Conservation (phyloP, 2,329 filamentous ascomycete genomes). For the Coleophoma eucalyptorum region DNA sequence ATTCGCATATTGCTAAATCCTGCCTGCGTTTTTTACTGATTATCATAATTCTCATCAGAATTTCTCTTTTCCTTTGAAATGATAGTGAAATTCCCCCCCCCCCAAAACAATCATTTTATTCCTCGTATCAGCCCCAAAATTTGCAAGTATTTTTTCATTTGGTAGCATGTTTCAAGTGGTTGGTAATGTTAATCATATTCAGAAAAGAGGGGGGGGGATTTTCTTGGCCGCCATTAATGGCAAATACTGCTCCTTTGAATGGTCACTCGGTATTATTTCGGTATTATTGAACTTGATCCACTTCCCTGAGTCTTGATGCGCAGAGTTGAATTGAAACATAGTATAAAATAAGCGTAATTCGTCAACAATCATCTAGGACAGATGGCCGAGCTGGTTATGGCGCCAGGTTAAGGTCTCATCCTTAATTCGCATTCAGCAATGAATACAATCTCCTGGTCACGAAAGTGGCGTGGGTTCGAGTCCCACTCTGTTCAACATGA, state of each 20-base stretch:
- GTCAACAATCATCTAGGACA: constrained; percentile 5
- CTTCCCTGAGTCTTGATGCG: neutral
- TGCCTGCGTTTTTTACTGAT: too few relatives aligned
- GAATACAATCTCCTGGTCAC: constrained; percentile 29
- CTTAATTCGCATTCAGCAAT: constrained; percentile 1
- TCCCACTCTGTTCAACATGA: constrained; percentile 29
- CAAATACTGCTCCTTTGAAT: neutral
- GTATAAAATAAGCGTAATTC: neutral
- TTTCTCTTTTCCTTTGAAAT: too few relatives aligned
- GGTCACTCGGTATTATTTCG: neutral
- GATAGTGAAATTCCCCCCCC: too few relatives aligned
- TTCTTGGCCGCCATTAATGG: neutral
- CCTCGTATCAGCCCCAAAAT: too few relatives aligned
- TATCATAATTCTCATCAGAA: too few relatives aligned
- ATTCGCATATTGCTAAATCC: too few relatives aligned
- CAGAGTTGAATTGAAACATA: neutral
- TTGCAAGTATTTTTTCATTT: neutral
- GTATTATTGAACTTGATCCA: too few relatives aligned
- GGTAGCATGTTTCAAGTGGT: neutral
- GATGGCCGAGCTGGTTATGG: constrained; percentile 21
- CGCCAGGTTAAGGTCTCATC: constrained; percentile 18
- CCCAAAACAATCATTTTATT: too few relatives aligned
- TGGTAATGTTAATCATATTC: neutral
- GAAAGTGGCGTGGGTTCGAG: constrained; percentile 35
- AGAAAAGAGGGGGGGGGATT: neutral